phyloP scores from a whole-genome alignment of 768 basidiomycete genomes.

The Trichaptum fuscoviolaceum region DNA sequence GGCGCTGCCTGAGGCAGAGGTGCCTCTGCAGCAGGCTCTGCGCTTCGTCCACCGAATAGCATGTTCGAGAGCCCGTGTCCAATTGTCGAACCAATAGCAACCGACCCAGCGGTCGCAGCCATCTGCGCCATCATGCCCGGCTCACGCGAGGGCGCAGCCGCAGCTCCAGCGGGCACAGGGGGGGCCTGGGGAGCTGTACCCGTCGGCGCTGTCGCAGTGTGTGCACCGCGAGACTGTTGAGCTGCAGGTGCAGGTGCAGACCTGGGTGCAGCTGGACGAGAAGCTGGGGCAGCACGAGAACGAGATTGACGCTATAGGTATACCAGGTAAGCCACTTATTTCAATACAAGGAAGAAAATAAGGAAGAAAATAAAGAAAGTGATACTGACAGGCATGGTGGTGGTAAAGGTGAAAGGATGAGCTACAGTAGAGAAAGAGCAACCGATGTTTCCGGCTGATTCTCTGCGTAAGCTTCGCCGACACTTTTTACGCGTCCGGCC shows the following conservation, averaged over 20 bases:
- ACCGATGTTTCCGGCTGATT: neutral
- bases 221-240: slow-evolving; percentile 40
- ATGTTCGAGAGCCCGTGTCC: slow-evolving; percentile 88
- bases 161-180: slow-evolving; percentile 26
- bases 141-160: slow-evolving; percentile 35
- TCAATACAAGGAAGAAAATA: slow-evolving; percentile 6
- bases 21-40: slow-evolving; percentile 38
- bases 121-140: slow-evolving; percentile 80
- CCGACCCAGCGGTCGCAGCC: slow-evolving; percentile 88
- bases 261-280: slow-evolving; percentile 47
- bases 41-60: slow-evolving; percentile 73
- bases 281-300: slow-evolving; percentile 29
- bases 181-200: slow-evolving; percentile 25
- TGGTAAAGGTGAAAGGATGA: slow-evolving; percentile 7
- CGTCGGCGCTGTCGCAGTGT: slow-evolving; percentile 43
- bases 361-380: slow-evolving; percentile 1
- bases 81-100: slow-evolving; percentile 81
- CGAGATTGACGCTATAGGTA: slow-evolving; percentile 71
- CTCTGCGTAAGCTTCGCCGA: neutral
- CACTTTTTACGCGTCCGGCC: neutral
- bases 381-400: slow-evolving; percentile 45
- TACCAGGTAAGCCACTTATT: neutral
- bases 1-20: slow-evolving; percentile 39
- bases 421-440: neutral
- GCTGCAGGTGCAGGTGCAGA: slow-evolving; percentile 44